These are phyloP conservation scores for Chlorella sorokiniana DNA, from an alignment of 139 green algal genomes.

Conservation along the genomic window DNA sequence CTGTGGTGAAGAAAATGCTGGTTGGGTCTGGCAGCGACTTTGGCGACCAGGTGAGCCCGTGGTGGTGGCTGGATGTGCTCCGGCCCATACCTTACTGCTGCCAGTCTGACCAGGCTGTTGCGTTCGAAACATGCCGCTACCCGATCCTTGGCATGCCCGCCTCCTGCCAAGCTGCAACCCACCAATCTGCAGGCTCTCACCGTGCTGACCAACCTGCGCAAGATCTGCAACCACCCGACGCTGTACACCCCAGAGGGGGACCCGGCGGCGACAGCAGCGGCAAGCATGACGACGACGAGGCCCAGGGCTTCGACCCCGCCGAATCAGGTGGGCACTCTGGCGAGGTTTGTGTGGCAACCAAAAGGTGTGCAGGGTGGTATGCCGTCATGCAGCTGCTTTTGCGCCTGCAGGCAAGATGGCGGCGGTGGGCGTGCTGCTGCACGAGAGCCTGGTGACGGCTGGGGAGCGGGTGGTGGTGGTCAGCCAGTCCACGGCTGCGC, in stretches of 20 bases:
- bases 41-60: constrained; percentile 36
- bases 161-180: not conserved
- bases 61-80: not conserved
- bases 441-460: constrained; percentile 22
- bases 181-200: constrained; percentile 44
- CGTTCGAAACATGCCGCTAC: not conserved
- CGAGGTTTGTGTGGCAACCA: too few species aligned
- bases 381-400: not conserved
- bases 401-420: constrained; percentile 70
- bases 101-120: too few species aligned
- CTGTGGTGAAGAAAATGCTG: constrained; percentile 40
- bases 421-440: constrained; percentile 60
- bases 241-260: constrained; percentile 34
- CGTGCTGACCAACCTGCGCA: constrained; percentile 64
- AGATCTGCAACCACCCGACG: constrained; percentile 80
- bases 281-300: not conserved
- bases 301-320: constrained; percentile 8
- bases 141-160: not conserved
- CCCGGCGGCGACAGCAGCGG: not conserved
- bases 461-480: constrained; percentile 73
- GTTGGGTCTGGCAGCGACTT: constrained; percentile 23
- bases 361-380: not conserved
- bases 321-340: constrained; percentile 30
- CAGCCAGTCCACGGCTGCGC: constrained; percentile 65
- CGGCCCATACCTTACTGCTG: too few species aligned